Evolutionary conservation across 345 rosid genomes (phyloP).

Genomic region (Eucalyptus sp.): DNA sequence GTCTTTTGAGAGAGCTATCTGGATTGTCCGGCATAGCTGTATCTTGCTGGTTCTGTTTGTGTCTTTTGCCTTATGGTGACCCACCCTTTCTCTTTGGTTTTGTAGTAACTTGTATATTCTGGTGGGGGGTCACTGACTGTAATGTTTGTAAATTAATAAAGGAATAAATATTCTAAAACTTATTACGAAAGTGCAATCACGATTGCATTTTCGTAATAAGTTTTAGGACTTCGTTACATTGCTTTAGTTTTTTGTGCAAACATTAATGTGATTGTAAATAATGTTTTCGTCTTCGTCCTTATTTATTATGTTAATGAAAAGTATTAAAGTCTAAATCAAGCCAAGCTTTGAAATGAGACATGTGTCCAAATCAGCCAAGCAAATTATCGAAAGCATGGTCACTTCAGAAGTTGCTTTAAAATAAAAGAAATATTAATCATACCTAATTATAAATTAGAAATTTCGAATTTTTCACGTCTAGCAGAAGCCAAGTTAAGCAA

Average conservation of each 20-base stretch:
- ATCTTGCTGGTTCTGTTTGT: not conserved
- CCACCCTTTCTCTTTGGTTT: not conserved
- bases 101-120: too few species aligned
- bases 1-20: not conserved
- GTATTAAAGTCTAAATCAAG: not conserved
- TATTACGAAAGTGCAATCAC: accelerated
- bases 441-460: too few species aligned
- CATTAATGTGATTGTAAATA: not conserved
- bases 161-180: accelerated
- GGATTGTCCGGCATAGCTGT: not conserved
- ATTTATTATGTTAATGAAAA: not conserved
- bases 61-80: not conserved
- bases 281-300: not conserved
- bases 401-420: not conserved
- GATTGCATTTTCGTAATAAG: accelerated
- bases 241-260: not conserved
- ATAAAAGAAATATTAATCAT: too few species aligned
- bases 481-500: not conserved
- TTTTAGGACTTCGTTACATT: too few species aligned
- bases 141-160: too few species aligned
- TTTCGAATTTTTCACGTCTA: not conserved
- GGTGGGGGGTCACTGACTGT: too few species aligned
- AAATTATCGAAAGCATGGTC: not conserved
- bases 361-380: not conserved
- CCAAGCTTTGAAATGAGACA: not conserved